Conservation (phyloP, 495 filamentous ascomycete species). For the Entonaema liquescens region DNA sequence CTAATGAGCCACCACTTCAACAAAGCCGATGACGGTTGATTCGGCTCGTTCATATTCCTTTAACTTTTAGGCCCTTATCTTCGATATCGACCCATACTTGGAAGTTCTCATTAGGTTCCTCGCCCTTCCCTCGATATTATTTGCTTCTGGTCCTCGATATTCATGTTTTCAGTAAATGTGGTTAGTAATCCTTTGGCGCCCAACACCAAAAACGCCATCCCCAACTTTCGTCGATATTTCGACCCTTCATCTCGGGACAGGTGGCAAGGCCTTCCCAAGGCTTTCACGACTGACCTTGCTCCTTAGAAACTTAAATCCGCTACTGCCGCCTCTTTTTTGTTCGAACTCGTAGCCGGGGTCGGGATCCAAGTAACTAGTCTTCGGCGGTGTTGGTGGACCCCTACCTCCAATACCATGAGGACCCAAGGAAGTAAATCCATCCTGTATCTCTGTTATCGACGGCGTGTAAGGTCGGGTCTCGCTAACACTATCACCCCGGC, state of each 20-base stretch:
- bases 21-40: background rate
- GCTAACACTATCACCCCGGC: conserved; percentile 52
- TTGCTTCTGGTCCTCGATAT: conserved; percentile 36
- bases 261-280: conserved; percentile 65
- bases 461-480: conserved; percentile 56
- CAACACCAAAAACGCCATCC: conserved; percentile 28
- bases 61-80: conserved; percentile 41
- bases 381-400: conserved; percentile 55
- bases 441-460: conserved; percentile 51
- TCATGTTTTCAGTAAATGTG: conserved; percentile 32
- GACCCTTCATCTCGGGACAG: conserved; percentile 52
- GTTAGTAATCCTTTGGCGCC: conserved; percentile 6
- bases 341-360: conserved; percentile 48
- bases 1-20: conserved; percentile 1
- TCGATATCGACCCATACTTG: conserved; percentile 40
- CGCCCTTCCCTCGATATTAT: conserved; percentile 38
- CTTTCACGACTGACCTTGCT: conserved; percentile 51
- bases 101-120: conserved; percentile 47
- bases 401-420: conserved; percentile 49
- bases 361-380: conserved; percentile 51
- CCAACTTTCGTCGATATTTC: conserved; percentile 8
- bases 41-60: conserved; percentile 23
- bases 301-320: conserved; percentile 29
- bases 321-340: conserved; percentile 25
- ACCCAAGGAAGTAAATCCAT: conserved; percentile 55